Evolutionary conservation across 192 early-diverging fungal species (phyloP), one percentile per base, ranked within the genome.

Genomic region (Backusella macrospora): DNA sequence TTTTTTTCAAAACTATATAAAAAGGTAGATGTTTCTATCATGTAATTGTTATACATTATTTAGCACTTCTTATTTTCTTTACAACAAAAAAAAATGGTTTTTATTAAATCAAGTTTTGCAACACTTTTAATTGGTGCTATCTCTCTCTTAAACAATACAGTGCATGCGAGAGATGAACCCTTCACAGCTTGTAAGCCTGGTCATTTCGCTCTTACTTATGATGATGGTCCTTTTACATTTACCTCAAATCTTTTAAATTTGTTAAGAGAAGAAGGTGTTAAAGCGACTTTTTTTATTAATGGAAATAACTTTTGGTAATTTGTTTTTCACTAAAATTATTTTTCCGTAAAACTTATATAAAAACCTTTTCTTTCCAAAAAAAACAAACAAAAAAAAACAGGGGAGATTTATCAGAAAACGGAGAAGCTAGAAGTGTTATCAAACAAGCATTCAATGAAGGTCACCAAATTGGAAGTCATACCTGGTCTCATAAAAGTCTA

Each of bases 251-350:
- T 76, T 12, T 16, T 76, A 8, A 62, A 70, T 26, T 26, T 62
- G 18, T 26, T 76, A 8, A 12, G 47, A 21, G n/a, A 21, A 8
- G 10, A 69, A n/a, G 44, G 14, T 29, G 21, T 76, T 21, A 43
- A 83, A 29, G 88, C 83, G 5, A 92, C 90, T n/a, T 92, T 90
- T 78, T 92, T 92, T 65, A 62, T 91, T 68, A 89, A 90, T 70
- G 88, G 86, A 10, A 16, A 75, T 6, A 89, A 88, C 73, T 76
- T 74, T 34, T 75, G 68, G 74, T 76, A 76, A 15, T 26, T 5
- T 43, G 7, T 43, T 10, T 9, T 18, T 26, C 18, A 23, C 12
- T 59, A 26, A 8, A 26, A 59, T 55, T 18, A 12, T 44, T 0
- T 59, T 14, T 26, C 12, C 6, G 29, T 43, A 21, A 21, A 39